Evolutionary conservation across 75 land plant species (phyloP).

Genomic region (Cupressus sempervirens): DNA sequence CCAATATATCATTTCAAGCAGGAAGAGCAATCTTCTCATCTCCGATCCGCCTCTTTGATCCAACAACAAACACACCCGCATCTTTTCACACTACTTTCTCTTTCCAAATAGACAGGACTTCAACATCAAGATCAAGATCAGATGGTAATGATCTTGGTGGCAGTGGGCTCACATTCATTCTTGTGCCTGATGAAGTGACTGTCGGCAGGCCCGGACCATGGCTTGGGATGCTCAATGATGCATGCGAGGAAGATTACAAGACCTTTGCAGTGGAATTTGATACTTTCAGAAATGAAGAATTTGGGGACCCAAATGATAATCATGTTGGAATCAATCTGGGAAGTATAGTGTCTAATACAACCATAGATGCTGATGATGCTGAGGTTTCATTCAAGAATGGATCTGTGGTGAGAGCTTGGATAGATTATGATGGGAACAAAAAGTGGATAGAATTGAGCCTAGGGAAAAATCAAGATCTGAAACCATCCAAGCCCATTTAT

Average conservation of each 20-base stretch:
- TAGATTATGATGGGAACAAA: constrained; percentile 31
- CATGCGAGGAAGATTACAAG: constrained; percentile 24
- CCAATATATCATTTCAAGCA: constrained; percentile 21
- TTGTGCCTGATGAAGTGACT: constrained; percentile 49
- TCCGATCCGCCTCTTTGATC: constrained; percentile 38
- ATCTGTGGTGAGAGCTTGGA: constrained; percentile 35
- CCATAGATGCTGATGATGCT: constrained; percentile 28
- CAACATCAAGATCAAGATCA: constrained; percentile 4
- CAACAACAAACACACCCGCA: constrained; percentile 26
- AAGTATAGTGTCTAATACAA: constrained; percentile 32
- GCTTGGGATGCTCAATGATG: constrained; percentile 41
- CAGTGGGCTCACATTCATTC: constrained; percentile 45
- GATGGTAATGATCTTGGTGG: constrained; percentile 19
- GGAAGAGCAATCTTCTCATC: constrained; percentile 51
- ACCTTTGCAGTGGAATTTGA: constrained; percentile 53
- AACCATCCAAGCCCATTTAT: constrained; percentile 23
- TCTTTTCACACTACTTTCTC: constrained; percentile 55
- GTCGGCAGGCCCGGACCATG: constrained; percentile 48
- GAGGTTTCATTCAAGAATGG: constrained; percentile 37
- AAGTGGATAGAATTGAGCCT: constrained; percentile 31
- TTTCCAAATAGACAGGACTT: constrained; percentile 28
- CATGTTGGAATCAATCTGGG: constrained; percentile 59
- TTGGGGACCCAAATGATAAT: constrained; percentile 50
- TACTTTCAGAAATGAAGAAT: constrained; percentile 37
- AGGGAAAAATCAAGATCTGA: constrained; percentile 8